Evolutionary conservation across 1,284 basidiomycete species (phyloP), one percentile per base, ranked within the genome.

Genomic region (Cronartium quercuum): DNA sequence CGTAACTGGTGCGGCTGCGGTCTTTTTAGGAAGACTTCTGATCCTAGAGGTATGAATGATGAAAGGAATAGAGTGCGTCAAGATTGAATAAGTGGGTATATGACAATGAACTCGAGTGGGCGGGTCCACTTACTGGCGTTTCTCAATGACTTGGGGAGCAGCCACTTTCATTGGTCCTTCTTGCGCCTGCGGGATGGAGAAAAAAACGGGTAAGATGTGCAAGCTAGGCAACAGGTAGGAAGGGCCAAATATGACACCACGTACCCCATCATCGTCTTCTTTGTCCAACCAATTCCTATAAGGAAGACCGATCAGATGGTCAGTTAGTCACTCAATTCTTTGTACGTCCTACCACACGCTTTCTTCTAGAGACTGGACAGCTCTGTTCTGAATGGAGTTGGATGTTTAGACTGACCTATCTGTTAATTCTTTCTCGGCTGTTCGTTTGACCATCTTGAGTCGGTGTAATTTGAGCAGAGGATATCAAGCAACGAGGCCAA

Each of bases 351-450:
- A 5, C 10, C 12, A 10, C 18, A 60, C 10, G 24, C 57, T n/a
- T 15, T 9, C 57, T 9, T 10, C 24, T 29, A 10, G n/a, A 60
- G 10, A 12, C 34, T 60, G 57, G 57, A 13, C 9, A 24, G 57
- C 44, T n/a, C 34, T 10, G 21, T 15, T 10, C 35, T 21, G 21
- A 6, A 4, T 34, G 68, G 47, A n/a, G 15, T 61, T 29, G 21
- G 34, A 35, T 6, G n/a, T 24, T 13, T 4, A 12, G 65, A 47
- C 40, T 35, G 13, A 71, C 68, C 60, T 62, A 51, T 71, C 61
- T 21, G 60, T 71, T 21, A 71, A 35, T 51, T 71, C 58, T 55
- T 71, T 71, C 18, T 71, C 68, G 57, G 68, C 68, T 62, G 61
- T 44, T 9, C 68, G 60, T 64, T 71, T 71, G 42, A 51, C 68